phyloP scores from a whole-genome alignment of 345 rosid species.

The Aethionema arabicum region DNA sequence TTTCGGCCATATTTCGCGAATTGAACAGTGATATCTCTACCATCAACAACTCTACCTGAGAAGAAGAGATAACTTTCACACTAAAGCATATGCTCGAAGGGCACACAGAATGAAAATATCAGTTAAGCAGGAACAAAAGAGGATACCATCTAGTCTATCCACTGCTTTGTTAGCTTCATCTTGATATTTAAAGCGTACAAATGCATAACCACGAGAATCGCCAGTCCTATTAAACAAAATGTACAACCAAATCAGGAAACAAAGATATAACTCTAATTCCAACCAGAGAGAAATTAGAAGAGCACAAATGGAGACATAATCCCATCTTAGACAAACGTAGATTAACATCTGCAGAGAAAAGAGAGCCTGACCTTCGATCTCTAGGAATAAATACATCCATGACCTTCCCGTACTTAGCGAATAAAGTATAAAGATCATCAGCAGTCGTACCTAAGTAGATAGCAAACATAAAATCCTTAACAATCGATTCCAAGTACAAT shows the following conservation, averaged over 20 bases:
- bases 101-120: too few relatives aligned
- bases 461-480: conserved; percentile 9
- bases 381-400: conserved; percentile 80
- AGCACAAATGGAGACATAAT: background rate
- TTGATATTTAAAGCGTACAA: conserved; percentile 70
- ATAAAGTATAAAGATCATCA: conserved; percentile 82
- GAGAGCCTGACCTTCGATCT: conserved; percentile 61
- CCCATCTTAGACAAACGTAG: background rate
- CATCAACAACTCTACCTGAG: conserved; percentile 91
- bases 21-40: conserved; percentile 92
- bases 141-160: conserved; percentile 61
- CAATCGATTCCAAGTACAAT: background rate
- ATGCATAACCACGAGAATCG: conserved; percentile 72
- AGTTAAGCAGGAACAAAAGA: background rate
- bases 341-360: background rate
- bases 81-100: too few relatives aligned
- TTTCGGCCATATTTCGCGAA: conserved; percentile 97
- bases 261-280: background rate
- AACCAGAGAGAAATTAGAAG: too few relatives aligned
- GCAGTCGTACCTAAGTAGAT: conserved; percentile 65
- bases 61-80: background rate
- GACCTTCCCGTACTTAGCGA: conserved; percentile 86
- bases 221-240: conserved; percentile 43
- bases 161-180: conserved; percentile 80
- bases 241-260: background rate